Base-by-base conservation (phyloP, 2,329 filamentous ascomycete species). In the Sarocladium kiliense region DNA sequence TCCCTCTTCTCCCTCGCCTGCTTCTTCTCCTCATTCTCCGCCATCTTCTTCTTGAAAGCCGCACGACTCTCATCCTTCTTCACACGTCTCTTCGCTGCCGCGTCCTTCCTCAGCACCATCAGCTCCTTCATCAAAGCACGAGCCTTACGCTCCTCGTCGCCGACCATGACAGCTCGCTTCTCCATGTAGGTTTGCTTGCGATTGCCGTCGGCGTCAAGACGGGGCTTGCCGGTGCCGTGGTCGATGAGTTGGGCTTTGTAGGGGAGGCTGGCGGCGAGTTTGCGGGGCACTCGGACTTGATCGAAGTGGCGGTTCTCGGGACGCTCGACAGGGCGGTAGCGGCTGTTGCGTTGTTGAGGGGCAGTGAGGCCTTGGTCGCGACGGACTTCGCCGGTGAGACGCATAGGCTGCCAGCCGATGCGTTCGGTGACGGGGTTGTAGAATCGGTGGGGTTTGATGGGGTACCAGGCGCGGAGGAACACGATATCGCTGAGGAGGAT, bases 381-480 rank as follows among this genome's bases (percentile, higher is more conserved):
- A 41, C 94, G 90, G 61, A 99, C 88, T 74, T 96, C 85, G 57
- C 94, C 94, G 0, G 94, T 97, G 37, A 97, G 78, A 23, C 94
- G 88, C 94, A 99, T 99, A 55, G 87, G 85, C 65, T 88, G 83
- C 94, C 94, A 97, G 58, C 89, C 90, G 57, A 97, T 80, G 37
- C 97, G 82, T 72, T 99, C 96, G 57, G 91, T 94, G 55, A 95
- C 92, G 1, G 91, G 89, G 72, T 97, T 97, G 78, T 97, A 97
- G 81, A 96, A 99, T 57, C 92, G 87, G 71, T 91, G 91, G 1
- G 94, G 94, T 66, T 91, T 91, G 71, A 99, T 86, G 10, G 94
- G 91, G 72, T 95, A 97, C 95, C 95, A 99, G 2, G 94, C 93
- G 50, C 94, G 84, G 37, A 99, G 75, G 77, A 99, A 97, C 59